Conservation (phyloP, 2,329 filamentous ascomycete species). For the Drechslera avenae region DNA sequence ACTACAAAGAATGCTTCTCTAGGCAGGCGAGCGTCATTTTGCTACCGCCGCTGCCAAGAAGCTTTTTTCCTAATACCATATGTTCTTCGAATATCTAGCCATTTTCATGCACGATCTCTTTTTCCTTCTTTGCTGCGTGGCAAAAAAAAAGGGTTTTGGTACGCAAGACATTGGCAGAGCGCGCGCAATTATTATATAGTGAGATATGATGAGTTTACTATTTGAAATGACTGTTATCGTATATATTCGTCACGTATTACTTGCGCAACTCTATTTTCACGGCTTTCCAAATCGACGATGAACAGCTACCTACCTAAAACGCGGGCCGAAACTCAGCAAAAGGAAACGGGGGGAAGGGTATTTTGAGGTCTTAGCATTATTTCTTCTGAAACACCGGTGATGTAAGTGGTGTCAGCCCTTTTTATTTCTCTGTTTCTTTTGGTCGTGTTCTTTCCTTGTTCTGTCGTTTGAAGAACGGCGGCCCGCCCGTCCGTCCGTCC, state of each 20-base stretch:
- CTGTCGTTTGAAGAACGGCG: no score
- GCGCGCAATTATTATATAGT: constrained; percentile 11
- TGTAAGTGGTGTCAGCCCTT: no score
- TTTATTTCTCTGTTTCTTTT: no score
- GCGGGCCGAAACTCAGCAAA: no score
- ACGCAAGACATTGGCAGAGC: constrained; percentile 8
- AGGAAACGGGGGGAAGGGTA: no score
- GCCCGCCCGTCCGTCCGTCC: no score
- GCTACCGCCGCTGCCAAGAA: constrained; percentile 14
- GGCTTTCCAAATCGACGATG: no score
- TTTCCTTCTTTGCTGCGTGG: constrained; percentile 5
- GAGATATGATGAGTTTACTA: constrained; percentile 19
- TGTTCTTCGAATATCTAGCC: constrained; percentile 7
- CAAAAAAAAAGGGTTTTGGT: neutral
- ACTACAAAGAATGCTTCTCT: constrained; percentile 5
- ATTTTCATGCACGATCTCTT: neutral
- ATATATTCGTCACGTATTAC: no score
- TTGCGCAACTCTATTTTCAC: neutral
- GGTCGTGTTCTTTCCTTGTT: no score
- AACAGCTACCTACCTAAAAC: no score
- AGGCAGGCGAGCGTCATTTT: constrained; percentile 4
- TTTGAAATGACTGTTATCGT: neutral
- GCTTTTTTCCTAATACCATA: constrained; percentile 27
- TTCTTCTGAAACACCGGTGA: no score
- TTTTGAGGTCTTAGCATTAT: no score